Evolutionary conservation across 2,329 filamentous ascomycete genomes (phyloP), one percentile per base, ranked within the genome.

Genomic region (Septoria linicola): DNA sequence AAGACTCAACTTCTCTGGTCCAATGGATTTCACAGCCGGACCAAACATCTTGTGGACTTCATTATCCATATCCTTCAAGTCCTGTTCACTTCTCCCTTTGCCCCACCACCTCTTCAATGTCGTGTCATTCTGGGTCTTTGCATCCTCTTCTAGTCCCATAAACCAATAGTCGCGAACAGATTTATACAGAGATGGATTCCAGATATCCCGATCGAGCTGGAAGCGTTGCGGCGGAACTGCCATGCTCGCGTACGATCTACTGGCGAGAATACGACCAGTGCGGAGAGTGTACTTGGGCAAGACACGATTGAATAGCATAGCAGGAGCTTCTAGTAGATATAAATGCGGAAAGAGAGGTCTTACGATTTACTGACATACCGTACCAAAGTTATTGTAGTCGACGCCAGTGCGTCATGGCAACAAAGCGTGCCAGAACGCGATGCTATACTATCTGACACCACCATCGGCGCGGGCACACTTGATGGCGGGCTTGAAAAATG

Each of bases 111-210:
- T 60, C 50, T 67, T 64, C 14, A 63, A 43, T 1, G 65, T 55
- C 10, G 55, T 55, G 20, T 57, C 50, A 27, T 63, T 63, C 36
- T 66, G 48, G 6, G 43, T 32, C 13, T 57, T 62, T n/a, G 66
- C 63, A 20, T 54, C 58, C 3, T 53, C 20, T 10, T 70, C 59
- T 3, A 70, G 48, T 21, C 60, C 68, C 13, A 58, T 55, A 53
- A 75, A 73, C 72, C 73, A 76, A 44, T 70, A 58, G 16, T 65
- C 53, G 14, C 57, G 66, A 19, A 75, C 41, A 8, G 60, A 54
- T 3, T 60, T 58, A 60, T 74, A 75, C 3, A 75, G 61, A 0
- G 57, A 43, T 0, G 62, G 61, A 41, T 72, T 74, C 64, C 73
- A 74, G 57, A 75, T 63, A 17, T 44, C 58, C 27, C 59, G 66